phyloP scores from a whole-genome alignment of 2,329 filamentous ascomycete species.

The Ustulina deusta region DNA sequence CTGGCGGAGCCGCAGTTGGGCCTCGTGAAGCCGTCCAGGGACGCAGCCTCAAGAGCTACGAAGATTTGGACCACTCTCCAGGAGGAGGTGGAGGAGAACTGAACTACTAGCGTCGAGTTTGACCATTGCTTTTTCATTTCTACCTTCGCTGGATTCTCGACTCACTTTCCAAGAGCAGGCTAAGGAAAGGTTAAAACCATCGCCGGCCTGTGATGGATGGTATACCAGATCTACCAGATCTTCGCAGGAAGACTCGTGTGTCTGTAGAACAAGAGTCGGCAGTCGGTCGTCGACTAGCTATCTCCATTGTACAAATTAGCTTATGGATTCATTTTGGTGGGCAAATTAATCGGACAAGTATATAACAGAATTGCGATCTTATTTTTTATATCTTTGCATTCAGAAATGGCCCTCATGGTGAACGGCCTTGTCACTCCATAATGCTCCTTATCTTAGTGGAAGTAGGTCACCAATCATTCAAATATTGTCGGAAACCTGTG shows the following conservation, averaged over 20 bases:
- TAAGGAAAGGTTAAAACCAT: neutral
- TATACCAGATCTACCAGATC: constrained; percentile 11
- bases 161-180: neutral
- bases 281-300: neutral
- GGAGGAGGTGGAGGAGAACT: constrained; percentile 82
- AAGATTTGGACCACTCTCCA: constrained; percentile 90
- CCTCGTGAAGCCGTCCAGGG: constrained; percentile 93
- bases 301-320: constrained; percentile 38
- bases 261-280: constrained; percentile 2
- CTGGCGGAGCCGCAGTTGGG: constrained; percentile 80
- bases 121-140: constrained; percentile 12
- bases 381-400: neutral
- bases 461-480: constrained; percentile 16
- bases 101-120: constrained; percentile 75
- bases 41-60: constrained; percentile 94
- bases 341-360: constrained; percentile 20
- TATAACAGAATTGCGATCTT: constrained; percentile 29
- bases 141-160: constrained; percentile 9
- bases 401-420: neutral
- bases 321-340: constrained; percentile 25
- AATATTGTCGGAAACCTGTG: neutral
- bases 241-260: constrained; percentile 5
- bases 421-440: neutral
- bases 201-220: constrained; percentile 12
- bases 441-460: neutral